Percentiles rank a stretch among this genome's conserved stretches.
phyloP scores from a whole-genome alignment of 768 basidiomycete species.

The Cystobasidiopsis lactophilus region DNA sequence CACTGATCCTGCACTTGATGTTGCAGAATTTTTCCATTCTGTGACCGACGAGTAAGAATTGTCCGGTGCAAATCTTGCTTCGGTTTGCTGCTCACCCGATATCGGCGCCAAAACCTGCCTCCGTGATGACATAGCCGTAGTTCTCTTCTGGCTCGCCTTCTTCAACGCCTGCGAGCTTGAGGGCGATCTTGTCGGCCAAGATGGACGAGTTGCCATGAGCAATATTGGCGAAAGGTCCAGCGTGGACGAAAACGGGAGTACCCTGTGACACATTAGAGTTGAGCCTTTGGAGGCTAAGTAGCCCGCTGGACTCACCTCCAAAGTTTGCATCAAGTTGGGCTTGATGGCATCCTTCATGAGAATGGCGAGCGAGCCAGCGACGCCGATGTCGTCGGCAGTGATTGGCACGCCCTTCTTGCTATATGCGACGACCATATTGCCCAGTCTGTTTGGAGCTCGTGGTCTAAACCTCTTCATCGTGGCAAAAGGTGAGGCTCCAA shows the following conservation, averaged over 20 bases:
- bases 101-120: conserved; percentile 95
- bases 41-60: background rate
- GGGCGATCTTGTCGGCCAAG: conserved; percentile 83
- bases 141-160: conserved; percentile 60
- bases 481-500: background rate
- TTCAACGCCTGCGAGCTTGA: conserved; percentile 90
- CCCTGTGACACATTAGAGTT: conserved; percentile 31
- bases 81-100: too few relatives aligned
- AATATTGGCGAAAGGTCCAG: conserved; percentile 97
- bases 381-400: conserved; percentile 90
- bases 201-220: conserved; percentile 95
- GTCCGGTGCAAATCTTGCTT: conserved; percentile 8
- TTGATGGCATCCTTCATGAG: conserved; percentile 98
- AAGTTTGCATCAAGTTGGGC: conserved; percentile 94
- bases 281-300: background rate
- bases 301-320: conserved; percentile 37
- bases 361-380: conserved; percentile 81
- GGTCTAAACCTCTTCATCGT: background rate
- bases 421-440: conserved; percentile 90
- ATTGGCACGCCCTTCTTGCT: conserved; percentile 74
- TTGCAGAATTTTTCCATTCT: conserved; percentile 98
- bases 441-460: conserved; percentile 39
- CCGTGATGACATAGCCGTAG: conserved; percentile 86
- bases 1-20: conserved; percentile 90
- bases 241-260: conserved; percentile 96